Evolutionary conservation across 78 protist species (phyloP), one percentile per base, ranked within the genome.

Genomic region (Speleostelium caveatum): DNA sequence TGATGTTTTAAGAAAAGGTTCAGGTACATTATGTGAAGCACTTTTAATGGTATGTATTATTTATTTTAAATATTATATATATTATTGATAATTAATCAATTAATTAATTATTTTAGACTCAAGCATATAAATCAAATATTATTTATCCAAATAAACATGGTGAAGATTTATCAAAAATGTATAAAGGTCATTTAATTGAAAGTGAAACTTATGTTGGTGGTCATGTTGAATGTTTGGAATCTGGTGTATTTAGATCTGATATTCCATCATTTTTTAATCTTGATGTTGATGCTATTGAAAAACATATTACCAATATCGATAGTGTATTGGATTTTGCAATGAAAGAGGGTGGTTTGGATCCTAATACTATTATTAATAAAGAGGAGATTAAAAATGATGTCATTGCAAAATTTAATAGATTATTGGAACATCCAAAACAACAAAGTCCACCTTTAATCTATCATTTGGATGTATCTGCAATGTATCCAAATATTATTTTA

Each of bases 401-500:
- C 24, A 17, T 24, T 1, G 26, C 1, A 5, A 32, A 39, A 58
- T 95, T 99, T 6, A 42, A 8, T 14, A 93, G 10, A 1, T 87
- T 99, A 22, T 32, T 76, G 10, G 96, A 80, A 19, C 7, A 14
- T 2, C 98, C 98, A 8, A 78, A 74, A 5, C 93, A 97, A 4
- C 2, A 3, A 2, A 98, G 96, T 58, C 14, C 26, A 0, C 99
- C 99, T 30, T 33, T 94, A 36, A 99, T 99, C 67, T 97, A 96
- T 61, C 99, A 99, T 75, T 59, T 99, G 42, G 99, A 99, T 77
- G 99, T 99, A 0, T 94, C 93, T 8, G 99, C 99, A 5, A 99
- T 99, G 99, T 99, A 99, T 92, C 99, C 99, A 33, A 99, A 99
- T 95, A 99, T 99, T 93, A 99, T 99, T 67, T 80, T 99, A 45